Conservation (phyloP, 192 early-diverging fungal genomes). For the Jimgerdemannia flammicorona region DNA sequence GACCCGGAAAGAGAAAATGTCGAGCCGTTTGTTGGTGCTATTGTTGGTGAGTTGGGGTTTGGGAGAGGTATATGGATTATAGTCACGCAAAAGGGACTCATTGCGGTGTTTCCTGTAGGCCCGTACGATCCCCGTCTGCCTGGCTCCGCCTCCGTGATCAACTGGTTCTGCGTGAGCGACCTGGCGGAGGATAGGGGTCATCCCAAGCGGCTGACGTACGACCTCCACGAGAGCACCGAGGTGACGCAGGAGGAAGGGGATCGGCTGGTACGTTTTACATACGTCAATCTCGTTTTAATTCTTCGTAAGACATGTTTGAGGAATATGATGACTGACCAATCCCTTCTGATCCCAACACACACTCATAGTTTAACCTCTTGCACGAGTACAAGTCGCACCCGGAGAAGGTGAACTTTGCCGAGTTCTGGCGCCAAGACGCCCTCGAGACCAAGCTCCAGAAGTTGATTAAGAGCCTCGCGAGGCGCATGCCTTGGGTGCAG, state of each 20-base stretch:
- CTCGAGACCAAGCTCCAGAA: constrained; percentile 67
- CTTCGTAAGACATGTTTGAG: background rate
- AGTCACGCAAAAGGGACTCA: background rate
- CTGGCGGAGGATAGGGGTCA: constrained; percentile 51
- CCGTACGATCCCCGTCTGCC: constrained; percentile 82
- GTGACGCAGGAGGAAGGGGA: constrained; percentile 46
- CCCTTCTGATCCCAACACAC: background rate
- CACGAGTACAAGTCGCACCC: constrained; percentile 48
- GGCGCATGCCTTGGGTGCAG: constrained; percentile 73
- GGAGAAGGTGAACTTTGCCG: constrained; percentile 59
- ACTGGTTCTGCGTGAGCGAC: constrained; percentile 80
- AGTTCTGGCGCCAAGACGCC: constrained; percentile 71
- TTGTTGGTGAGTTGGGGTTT: constrained; percentile 54
- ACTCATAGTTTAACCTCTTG: constrained; percentile 48
- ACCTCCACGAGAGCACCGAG: constrained; percentile 42
- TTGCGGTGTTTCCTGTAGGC: constrained; percentile 31
- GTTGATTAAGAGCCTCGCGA: constrained; percentile 60
- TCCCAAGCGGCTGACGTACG: constrained; percentile 63
- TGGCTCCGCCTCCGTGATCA: constrained; percentile 72
- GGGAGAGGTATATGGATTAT: background rate
- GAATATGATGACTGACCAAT: no score
- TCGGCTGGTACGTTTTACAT: constrained; percentile 38
- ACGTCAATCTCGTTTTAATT: background rate
- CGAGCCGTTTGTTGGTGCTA: constrained; percentile 89
- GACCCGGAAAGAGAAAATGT: constrained; percentile 34